Evolutionary conservation across 2,329 filamentous ascomycete species (phyloP), one percentile per base, ranked within the genome.

Genomic region (Penicillium sp.): DNA sequence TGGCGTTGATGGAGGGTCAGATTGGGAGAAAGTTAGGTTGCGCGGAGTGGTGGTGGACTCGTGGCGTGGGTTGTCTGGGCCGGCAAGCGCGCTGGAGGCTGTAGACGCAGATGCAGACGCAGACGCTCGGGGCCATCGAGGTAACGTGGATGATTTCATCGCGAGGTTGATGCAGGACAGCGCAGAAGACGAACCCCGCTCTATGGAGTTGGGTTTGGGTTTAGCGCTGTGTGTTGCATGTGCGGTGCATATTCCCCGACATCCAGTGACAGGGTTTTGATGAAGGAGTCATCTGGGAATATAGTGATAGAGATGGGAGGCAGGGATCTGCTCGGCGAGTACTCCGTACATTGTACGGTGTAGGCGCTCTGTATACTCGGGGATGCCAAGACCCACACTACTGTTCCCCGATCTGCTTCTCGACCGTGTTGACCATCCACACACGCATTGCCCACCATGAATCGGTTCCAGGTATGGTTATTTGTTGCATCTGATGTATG

Each of bases 141-240:
- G 57, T 40, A 63, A 43, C 49, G 61, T 63, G 57, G 71, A 65
- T 49, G 71, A 64, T 38, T 74, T 69, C 74, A 76, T 76, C 50
- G 57, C 52, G 58, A 40, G 48, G 36, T 52, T 45, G 47, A 55
- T 58, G 57, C 60, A 57, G 50, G 56, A 56, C 57, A 61, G 49
- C 57, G 57, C 57, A 64, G 52, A 48, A 42, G 56, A 8, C 24
- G 24, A 27, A 61, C 62, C 61, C 61, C 62, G 54, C 62, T 62
- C 54, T 47, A 22, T 34, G 43, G 55, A 47, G 56, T 53, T 60
- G 57, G 60, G 42, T 14, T 45, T 44, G n/a, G 24, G 46, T n/a
- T 54, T 58, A 51, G 56, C 49, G 54, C 48, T 52, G 50, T 29
- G 62, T 55, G 55, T 63, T 47, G 56, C 55, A 64, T 67, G 58